phyloP scores from a whole-genome alignment of 148 eudicot species.

The Hydrangea macrophylla region DNA sequence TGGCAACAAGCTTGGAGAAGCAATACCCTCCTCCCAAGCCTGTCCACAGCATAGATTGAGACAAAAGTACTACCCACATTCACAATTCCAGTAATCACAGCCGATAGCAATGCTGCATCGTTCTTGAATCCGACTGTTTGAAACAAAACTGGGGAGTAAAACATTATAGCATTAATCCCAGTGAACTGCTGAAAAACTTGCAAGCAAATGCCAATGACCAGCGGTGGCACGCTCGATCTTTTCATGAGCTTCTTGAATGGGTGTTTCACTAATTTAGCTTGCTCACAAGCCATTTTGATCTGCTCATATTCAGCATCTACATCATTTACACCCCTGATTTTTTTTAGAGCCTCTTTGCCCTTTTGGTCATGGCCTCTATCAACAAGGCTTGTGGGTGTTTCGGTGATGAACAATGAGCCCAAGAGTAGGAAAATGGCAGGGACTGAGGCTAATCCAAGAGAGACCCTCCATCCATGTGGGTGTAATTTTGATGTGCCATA shows the following conservation, averaged over 20 bases:
- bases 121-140: conserved; percentile 51
- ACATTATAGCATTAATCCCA: conserved; percentile 69
- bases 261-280: conserved; percentile 26
- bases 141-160: conserved; percentile 55
- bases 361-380: conserved; percentile 29
- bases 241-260: conserved; percentile 45
- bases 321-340: conserved; percentile 42
- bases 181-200: conserved; percentile 65
- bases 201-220: conserved; percentile 26
- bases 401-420: conserved; percentile 48
- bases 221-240: conserved; percentile 33
- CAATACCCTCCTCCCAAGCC: conserved; percentile 44
- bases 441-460: conserved; percentile 47
- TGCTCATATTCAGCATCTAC: conserved; percentile 37
- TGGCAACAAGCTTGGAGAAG: conserved; percentile 53
- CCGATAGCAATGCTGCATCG: conserved; percentile 42
- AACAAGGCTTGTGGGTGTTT: conserved; percentile 47
- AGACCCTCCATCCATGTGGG: conserved; percentile 59
- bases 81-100: conserved; percentile 49
- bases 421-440: conserved; percentile 40
- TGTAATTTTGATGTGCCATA: conserved; percentile 38
- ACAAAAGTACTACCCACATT: conserved; percentile 48
- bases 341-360: conserved; percentile 30
- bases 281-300: conserved; percentile 34
- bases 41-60: conserved; percentile 44